Evolutionary conservation across 2,329 filamentous ascomycete genomes (phyloP).

Genomic region (Aspergillus fumigatiaffinis): DNA sequence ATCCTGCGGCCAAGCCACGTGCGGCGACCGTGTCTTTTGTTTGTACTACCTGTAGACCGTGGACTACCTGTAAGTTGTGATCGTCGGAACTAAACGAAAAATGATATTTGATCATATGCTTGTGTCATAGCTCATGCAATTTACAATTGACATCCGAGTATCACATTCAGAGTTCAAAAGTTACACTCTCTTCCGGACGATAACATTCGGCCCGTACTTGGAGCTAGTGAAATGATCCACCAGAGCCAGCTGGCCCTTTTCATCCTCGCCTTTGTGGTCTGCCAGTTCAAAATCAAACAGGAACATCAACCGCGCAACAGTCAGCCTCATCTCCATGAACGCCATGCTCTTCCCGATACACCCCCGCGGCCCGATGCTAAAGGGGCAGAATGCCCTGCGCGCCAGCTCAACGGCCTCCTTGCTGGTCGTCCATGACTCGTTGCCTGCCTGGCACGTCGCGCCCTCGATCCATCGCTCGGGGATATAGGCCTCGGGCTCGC

Average conservation of each 20-base stretch:
- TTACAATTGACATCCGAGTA: neutral
- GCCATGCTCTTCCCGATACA: conserved; percentile 44
- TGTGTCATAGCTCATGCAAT: neutral
- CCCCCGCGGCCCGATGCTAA: conserved; percentile 40
- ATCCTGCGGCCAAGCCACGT: neutral
- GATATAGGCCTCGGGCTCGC: conserved; percentile 54
- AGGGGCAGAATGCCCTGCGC: conserved; percentile 67
- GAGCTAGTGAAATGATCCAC: conserved; percentile 38
- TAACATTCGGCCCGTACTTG: conserved; percentile 36
- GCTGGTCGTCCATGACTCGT: conserved; percentile 38
- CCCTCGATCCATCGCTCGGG: conserved; percentile 64
- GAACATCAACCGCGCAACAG: conserved; percentile 36
- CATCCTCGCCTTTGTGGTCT: conserved; percentile 32
- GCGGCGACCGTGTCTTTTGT: neutral
- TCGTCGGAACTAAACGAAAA: neutral
- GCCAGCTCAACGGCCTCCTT: conserved; percentile 52
- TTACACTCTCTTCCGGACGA: conserved; percentile 9
- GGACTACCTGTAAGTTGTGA: neutral
- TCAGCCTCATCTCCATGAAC: conserved; percentile 40
- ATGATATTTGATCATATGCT: neutral
- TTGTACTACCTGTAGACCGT: neutral
- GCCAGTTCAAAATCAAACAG: conserved; percentile 37
- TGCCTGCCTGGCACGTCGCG: conserved; percentile 35
- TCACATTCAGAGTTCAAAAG: neutral
- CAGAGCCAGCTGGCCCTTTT: conserved; percentile 31